Evolutionary conservation across 78 protist species (phyloP).

Genomic region (Goniomonas avonlea): DNA sequence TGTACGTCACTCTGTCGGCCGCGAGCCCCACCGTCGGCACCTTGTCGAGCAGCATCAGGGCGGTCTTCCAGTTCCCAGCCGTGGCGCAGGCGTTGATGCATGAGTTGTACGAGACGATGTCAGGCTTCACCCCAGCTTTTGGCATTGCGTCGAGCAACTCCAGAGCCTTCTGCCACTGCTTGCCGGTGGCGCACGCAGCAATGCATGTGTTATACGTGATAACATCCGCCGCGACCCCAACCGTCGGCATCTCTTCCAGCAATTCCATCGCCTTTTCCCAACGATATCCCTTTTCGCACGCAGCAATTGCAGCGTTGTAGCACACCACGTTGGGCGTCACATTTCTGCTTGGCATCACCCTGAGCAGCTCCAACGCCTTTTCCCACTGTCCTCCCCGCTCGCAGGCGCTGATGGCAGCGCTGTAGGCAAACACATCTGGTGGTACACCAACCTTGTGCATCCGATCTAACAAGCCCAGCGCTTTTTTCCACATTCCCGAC

Average conservation of each 20-base stretch:
- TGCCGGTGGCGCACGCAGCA: not conserved
- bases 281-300: not conserved
- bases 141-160: not conserved
- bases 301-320: not conserved
- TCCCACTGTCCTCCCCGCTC: not conserved
- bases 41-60: not conserved
- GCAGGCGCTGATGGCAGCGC: not conserved
- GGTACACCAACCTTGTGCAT: not conserved
- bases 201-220: not conserved
- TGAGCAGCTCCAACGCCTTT: not conserved
- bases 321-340: constrained; percentile 5
- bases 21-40: not conserved
- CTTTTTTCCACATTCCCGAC: not conserved
- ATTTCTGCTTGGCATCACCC: not conserved
- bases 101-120: not conserved
- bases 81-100: constrained; percentile 16
- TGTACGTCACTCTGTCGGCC: not conserved
- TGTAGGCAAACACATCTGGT: not conserved
- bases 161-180: not conserved
- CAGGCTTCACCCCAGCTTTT: not conserved
- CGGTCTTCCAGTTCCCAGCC: not conserved
- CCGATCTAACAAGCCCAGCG: not conserved
- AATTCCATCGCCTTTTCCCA: not conserved
- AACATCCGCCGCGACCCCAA: not conserved
- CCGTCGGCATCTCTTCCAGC: not conserved